Evolutionary conservation across 768 basidiomycete species (phyloP), one percentile per base, ranked within the genome.

Genomic region (Tremella fuciformis): DNA sequence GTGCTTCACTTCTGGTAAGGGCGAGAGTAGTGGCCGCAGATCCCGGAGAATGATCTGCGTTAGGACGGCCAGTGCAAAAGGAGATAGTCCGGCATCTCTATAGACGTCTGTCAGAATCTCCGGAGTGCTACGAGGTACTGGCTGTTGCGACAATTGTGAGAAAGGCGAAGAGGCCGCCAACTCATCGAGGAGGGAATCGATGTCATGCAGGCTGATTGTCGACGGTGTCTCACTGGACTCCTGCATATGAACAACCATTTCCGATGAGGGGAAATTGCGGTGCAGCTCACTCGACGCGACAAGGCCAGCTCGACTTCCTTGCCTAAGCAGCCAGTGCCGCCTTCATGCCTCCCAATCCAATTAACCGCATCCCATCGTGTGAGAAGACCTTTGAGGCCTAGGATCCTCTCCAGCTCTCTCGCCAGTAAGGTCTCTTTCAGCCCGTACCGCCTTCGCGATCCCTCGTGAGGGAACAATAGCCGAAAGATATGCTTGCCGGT

Each of bases 31-130:
- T 8, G 91, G 90, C 25, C 86, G 83, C 0, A 97, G 78, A 73
- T 97, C 92, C 62, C 88, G 88, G 37, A 94, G 82, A 58, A 97
- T 88, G 62, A 94, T 86, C 69, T 97, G 92, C 0, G 88, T 87
- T 49, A 93, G 79, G 60, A 86, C 82, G 0, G 84, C 80, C 1
- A 86, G 82, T 40, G 88, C 86, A 11, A 77, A 75, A 0, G 89
- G 84, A 1, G 84, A 79, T 9, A 91, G 77, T 1, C 37, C 40
- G 16, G 69, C 66, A 9, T 79, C 74, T 40, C 80, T 79, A 62
- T 84, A 91, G 2, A 93, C 80, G 15, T 78, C 74, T n/a, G 78
- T 77, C 1, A 91, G 78, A 57, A 85, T 80, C 0, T 59, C 62
- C 16, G 60, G 41, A 16, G 47, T 52, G 18, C 53, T 18, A 1